Base-by-base conservation (phyloP, 2,329 filamentous ascomycete genomes). In the Thielaviopsis punctulata region DNA sequence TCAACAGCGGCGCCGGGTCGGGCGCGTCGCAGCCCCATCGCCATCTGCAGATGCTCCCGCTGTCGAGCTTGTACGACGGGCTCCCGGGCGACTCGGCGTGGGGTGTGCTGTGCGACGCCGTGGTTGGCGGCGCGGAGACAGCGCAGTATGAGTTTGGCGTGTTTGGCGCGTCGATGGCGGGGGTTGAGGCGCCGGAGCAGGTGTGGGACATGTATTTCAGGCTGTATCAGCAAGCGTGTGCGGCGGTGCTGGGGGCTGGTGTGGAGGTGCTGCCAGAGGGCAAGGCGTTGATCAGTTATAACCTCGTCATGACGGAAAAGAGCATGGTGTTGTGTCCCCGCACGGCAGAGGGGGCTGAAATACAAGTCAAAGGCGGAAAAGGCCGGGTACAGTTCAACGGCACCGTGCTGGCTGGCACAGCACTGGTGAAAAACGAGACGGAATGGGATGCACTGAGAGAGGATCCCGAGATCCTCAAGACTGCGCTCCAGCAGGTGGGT, bases 1-100 rank as follows among this genome's bases (percentile, higher is more conserved):
- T 82, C 70, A 87, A 86, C 63, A 80, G 76, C 27, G 83, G 83
- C 1, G 63, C 70, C 10, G 72, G 81, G 59, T 84, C 80, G 4
- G 83, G 82, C 2, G 81, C 82, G 1, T 83, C 79, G 57, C 82
- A 87, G 62, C 75, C 82, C 12, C 83, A 86, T 60, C 66, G 83
- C 3, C 83, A 87, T 59, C 63, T 87, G 23, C 83, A 87, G 62
- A 71, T 86, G n/a, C 64, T 87, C 3, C 80, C 81, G 0, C 70
- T 85, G 0, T 70, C 74, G 7, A 66, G 70, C 18, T 86, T 86
- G 80, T 69, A 66, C 33, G 70, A 72, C 12, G 77, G 76, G 0
- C 58, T 79, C 5, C 33, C 50, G 7, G 22, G 30, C 5, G 63
- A 62, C 0, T 49, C 57, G 1, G 51, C 56, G 0, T 82, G 78